A percentile compares a stretch with the other conserved stretches of the same genome.
phyloP scores from a whole-genome alignment of 139 green algal species.

The Penium margaritaceum region DNA sequence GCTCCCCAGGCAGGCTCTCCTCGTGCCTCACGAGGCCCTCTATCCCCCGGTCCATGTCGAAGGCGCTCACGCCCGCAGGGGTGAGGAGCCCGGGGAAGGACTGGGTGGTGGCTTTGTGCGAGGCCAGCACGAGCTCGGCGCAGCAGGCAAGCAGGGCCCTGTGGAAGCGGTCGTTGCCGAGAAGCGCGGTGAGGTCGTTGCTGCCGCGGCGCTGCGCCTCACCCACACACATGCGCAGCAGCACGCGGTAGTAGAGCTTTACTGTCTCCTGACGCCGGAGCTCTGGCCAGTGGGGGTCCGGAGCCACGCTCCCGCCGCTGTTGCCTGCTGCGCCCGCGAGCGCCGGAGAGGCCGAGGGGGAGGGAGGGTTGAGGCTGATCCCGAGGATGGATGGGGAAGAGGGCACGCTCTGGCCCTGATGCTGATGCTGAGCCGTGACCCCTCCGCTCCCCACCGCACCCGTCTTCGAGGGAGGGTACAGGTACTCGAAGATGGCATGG shows the following conservation, averaged over 20 bases:
- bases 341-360: too few species aligned
- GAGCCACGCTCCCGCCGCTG: too few species aligned
- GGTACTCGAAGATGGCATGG: background rate
- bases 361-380: too few species aligned
- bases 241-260: slow-evolving; percentile 64
- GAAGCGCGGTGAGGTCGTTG: slow-evolving; percentile 18
- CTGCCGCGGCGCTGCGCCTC: slow-evolving; percentile 6
- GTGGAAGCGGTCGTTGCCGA: slow-evolving; percentile 41
- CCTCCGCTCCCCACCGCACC: too few species aligned
- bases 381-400: too few species aligned
- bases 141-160: slow-evolving; percentile 37
- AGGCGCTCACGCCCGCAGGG: slow-evolving; percentile 37
- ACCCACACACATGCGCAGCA: slow-evolving; percentile 53
- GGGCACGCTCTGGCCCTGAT: too few species aligned
- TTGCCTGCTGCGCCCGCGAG: too few species aligned
- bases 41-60: slow-evolving; percentile 48
- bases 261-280: slow-evolving; percentile 41
- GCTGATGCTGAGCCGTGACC: too few species aligned
- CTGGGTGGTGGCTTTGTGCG: slow-evolving; percentile 29
- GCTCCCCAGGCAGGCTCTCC: slow-evolving; percentile 40
- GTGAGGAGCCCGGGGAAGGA: slow-evolving; percentile 42
- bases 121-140: slow-evolving; percentile 42
- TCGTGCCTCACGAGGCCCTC: slow-evolving; percentile 47
- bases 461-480: too few species aligned
- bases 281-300: slow-evolving; percentile 20